Evolutionary conservation across 768 basidiomycete species (phyloP), one percentile per base, ranked within the genome.

Genomic region (Leccinum rimulosum): DNA sequence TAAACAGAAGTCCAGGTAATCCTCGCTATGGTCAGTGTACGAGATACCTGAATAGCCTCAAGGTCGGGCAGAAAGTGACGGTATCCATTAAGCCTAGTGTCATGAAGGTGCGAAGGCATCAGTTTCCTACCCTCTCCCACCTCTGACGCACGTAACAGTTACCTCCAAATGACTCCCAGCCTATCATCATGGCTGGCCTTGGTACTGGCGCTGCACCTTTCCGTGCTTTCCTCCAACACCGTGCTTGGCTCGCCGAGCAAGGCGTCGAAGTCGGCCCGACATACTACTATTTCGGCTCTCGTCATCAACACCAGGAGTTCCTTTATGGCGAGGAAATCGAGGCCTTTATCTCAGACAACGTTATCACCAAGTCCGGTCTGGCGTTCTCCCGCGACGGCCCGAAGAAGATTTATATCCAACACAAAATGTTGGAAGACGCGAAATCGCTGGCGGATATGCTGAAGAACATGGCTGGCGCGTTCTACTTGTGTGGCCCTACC

Each of bases 131-230:
- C 0, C 25, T 22, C 50, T 31, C 3, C n/a, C 28, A 38, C 33
- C 55, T 25, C 64, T 70, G 30, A 73, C 49, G 4, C 55, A 43
- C 35, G 45, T 9, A 51, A 47, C 63, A 94, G 91, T 80, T 98
- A 6, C 97, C 97, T 55, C 89, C 89, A 0, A 82, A 85, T 69
- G 79, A 86, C 70, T 82, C 79, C 50, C 95, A 96, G 70, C 97
- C 97, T 40, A 81, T 99, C 75, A 96, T 98, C 75, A 95, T 99
- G 93, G 94, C 96, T 35, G 97, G 97, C 64, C 87, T 99, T 31
- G 97, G 97, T 52, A 99, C 97, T 4, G 97, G 96, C 57, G 97
- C 95, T 9, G 97, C 97, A 11, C 97, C 97, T 25, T 99, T 99
- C 90, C 93, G 97, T 58, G 97, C 97, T 7, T 99, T 98, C 83